Percentiles rank a stretch among this genome's conserved stretches.
phyloP scores from a whole-genome alignment of 805 yeast species.

The Kazachstania africana region DNA sequence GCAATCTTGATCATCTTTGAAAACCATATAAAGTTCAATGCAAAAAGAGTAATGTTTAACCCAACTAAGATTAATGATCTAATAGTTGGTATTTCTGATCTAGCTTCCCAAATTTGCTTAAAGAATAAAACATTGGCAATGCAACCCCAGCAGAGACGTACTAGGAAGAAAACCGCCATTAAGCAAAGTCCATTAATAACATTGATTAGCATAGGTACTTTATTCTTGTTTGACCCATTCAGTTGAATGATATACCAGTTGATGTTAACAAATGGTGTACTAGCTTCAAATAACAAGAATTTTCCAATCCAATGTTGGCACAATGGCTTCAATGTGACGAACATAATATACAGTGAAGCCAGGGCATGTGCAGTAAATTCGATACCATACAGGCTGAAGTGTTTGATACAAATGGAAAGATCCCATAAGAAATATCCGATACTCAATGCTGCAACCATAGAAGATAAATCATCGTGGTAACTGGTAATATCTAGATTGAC shows the following conservation, averaged over 20 bases:
- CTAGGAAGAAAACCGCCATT: conserved; percentile 58
- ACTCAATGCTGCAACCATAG: conserved; percentile 60
- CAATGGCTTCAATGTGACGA: conserved; percentile 54
- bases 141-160: conserved; percentile 81
- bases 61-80: conserved; percentile 38
- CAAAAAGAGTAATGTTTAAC: conserved; percentile 52
- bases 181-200: conserved; percentile 62
- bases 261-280: conserved; percentile 89
- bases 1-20: conserved; percentile 73
- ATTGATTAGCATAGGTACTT: conserved; percentile 41
- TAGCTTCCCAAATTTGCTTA: conserved; percentile 34
- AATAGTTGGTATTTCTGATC: conserved; percentile 34
- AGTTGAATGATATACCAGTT: conserved; percentile 83
- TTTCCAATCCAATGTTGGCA: conserved; percentile 73
- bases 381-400: conserved; percentile 61
- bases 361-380: conserved; percentile 77
- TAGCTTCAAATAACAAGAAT: conserved; percentile 74
- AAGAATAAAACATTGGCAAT: conserved; percentile 48
- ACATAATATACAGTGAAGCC: conserved; percentile 69
- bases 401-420: conserved; percentile 48
- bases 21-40: conserved; percentile 78
- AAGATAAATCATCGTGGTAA: conserved; percentile 68
- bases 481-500: conserved; percentile 36
- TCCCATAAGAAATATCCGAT: conserved; percentile 93
- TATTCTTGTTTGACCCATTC: conserved; percentile 28